Base-by-base conservation (phyloP, 495 filamentous ascomycete genomes). In the Lophiotrema nucula region DNA sequence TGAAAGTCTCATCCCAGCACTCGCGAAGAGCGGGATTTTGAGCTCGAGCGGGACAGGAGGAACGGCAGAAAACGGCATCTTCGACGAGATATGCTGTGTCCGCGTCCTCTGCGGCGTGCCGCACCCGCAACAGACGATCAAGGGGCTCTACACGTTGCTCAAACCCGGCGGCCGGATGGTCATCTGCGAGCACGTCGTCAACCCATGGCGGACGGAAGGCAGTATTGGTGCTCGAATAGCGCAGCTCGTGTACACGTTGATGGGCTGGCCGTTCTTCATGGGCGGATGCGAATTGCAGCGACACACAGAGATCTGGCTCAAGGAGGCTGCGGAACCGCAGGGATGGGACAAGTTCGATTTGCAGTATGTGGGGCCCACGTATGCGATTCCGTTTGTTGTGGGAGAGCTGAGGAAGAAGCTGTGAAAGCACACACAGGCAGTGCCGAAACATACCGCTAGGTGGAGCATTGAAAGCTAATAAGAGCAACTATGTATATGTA, bases 151-250 rank as follows among this genome's bases (percentile, higher is more conserved):
- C 45, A 31, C 25, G 4, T 51, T 70, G 16, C 43, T 76, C 44
- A 75, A 74, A 54, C 74, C 74, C 1, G 73, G 74, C 4, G 74
- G 74, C 0, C 39, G 68, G 35, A 63, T 76, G 64, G 44, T 76
- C 21, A 64, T 76, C 5, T 72, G 64, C 31, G 74, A 76, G 50
- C 74, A 76, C 58, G 63, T 73, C 3, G 53, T 35, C 12, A 75
- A 73, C 50, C 60, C 66, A 1, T 70, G 70, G 64, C 26, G 53
- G 10, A 47, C 41, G 0, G 53, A 57, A 26, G 70, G 71, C 0
- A 56, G 50, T 15, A 13, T 68, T 2, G 16, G 62, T 13, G 66
- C 58, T 18, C 16, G 66, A 16, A 4, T 65, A 12, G 22, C 58
- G 46, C 71, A 73, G 50, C 12, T 47, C 12, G 44, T 69, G 4